Conservation (phyloP, 306 rosid species). For the Arachis hypogaea region DNA sequence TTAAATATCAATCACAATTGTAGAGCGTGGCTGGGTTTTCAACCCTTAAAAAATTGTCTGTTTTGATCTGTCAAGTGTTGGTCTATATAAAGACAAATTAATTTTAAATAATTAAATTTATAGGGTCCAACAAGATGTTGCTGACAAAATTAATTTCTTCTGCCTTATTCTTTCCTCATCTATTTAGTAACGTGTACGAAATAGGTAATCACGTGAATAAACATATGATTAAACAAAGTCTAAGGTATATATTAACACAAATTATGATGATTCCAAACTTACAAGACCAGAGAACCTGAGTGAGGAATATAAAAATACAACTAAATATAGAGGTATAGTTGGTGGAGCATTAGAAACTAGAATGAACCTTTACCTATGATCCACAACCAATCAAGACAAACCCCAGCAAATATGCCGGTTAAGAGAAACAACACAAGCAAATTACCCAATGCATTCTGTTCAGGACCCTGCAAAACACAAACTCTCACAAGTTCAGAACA, state of each 20-base stretch:
- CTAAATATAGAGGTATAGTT: background rate
- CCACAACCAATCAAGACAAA: slow-evolving; percentile 79
- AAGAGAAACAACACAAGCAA: slow-evolving; percentile 66
- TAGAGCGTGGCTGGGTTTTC: background rate
- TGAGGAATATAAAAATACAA: background rate
- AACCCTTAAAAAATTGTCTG: background rate
- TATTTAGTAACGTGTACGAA: background rate
- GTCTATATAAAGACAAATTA: background rate
- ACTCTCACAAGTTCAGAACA: background rate
- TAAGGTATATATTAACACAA: background rate
- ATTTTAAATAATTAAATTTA: background rate
- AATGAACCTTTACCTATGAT: slow-evolving; percentile 56
- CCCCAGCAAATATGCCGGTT: slow-evolving; percentile 68
- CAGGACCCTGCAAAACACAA: slow-evolving; percentile 69
- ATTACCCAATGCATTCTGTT: slow-evolving; percentile 88
- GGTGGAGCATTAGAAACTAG: slow-evolving; percentile 34
- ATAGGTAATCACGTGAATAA: background rate
- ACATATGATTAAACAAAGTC: background rate
- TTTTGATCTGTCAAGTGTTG: background rate
- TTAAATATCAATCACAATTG: background rate
- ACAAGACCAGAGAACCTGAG: background rate
- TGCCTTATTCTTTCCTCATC: background rate
- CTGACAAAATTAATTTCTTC: background rate
- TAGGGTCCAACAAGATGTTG: background rate
- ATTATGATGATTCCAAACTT: background rate